Percentiles rank a stretch among this genome's conserved stretches.
phyloP scores from a whole-genome alignment of 306 rosid genomes.

The Senna tora region DNA sequence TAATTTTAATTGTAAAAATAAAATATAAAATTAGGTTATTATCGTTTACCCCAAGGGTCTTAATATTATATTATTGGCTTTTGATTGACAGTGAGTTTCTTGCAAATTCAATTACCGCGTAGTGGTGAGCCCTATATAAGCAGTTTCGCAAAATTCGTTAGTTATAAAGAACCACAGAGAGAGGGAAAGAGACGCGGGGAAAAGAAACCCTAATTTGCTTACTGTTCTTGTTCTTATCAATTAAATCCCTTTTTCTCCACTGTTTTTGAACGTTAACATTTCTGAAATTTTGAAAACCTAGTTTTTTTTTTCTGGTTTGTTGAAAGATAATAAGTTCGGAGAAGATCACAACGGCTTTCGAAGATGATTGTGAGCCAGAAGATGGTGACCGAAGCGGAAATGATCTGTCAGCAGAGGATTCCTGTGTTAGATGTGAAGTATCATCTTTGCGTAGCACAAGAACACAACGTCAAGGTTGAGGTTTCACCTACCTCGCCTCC shows the following conservation, averaged over 20 bases:
- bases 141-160: neutral
- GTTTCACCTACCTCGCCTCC: slow-evolving; percentile 59
- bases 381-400: slow-evolving; percentile 69
- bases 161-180: neutral
- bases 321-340: neutral
- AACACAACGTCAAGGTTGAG: slow-evolving; percentile 57
- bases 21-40: neutral
- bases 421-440: slow-evolving; percentile 69
- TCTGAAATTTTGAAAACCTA: slow-evolving; percentile 11
- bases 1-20: too few species aligned
- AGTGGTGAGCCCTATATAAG: slow-evolving; percentile 16
- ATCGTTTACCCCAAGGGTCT: slow-evolving; percentile 11
- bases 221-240: neutral
- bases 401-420: slow-evolving; percentile 58
- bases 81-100: neutral
- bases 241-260: slow-evolving; percentile 7
- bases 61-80: neutral
- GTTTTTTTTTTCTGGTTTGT: neutral
- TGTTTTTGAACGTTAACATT: slow-evolving; percentile 26
- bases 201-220: slow-evolving; percentile 44
- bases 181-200: neutral
- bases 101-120: slow-evolving; percentile 31
- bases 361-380: slow-evolving; percentile 60
- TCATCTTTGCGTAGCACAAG: slow-evolving; percentile 62
- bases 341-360: slow-evolving; percentile 19